phyloP scores from a whole-genome alignment of 257 asterid species.

The Scutellaria baicalensis region DNA sequence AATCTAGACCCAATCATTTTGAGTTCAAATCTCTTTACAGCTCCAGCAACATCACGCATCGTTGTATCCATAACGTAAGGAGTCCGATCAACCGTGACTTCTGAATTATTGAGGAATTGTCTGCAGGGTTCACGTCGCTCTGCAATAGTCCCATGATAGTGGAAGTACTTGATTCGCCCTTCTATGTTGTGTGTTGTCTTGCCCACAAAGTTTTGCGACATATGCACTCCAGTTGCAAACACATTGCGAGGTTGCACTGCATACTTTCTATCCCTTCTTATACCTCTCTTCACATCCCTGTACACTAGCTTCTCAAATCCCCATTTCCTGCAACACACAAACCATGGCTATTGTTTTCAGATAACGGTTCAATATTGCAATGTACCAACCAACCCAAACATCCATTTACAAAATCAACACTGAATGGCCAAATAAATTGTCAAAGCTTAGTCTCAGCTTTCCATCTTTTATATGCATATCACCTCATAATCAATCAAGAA shows the following conservation, averaged over 20 bases:
- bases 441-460: no score
- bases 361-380: no score
- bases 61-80: conserved; percentile 50
- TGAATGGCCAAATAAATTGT: no score
- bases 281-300: conserved; percentile 55
- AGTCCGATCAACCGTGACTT: conserved; percentile 30
- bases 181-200: conserved; percentile 62
- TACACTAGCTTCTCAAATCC: conserved; percentile 84
- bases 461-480: no score
- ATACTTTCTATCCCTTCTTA: conserved; percentile 63
- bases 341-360: no score
- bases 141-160: conserved; percentile 75
- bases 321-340: conserved; percentile 51
- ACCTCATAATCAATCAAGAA: no score
- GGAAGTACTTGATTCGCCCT: conserved; percentile 60
- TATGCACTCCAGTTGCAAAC: conserved; percentile 73
- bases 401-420: neutral
- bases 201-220: conserved; percentile 66
- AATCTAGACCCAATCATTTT: conserved; percentile 50
- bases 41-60: conserved; percentile 57
- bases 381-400: no score
- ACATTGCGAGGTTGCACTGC: conserved; percentile 75
- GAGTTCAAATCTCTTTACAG: conserved; percentile 65
- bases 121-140: conserved; percentile 63
- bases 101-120: conserved; percentile 36